Conservation (phyloP, 176 grass and related monocot genomes). For the Juncus effusus region DNA sequence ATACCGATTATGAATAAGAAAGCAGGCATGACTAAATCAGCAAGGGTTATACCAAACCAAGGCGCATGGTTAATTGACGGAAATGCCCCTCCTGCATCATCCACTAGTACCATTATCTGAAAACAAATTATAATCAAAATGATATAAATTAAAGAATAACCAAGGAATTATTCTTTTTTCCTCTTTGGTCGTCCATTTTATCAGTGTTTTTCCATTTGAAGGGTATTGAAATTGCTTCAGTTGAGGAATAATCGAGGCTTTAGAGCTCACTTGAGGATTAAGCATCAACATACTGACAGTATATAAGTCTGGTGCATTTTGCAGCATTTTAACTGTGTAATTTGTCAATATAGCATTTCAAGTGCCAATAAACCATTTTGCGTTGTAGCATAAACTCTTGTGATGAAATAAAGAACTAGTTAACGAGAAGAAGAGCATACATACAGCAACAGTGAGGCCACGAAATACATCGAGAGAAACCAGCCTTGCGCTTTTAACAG, state of each 20-base stretch:
- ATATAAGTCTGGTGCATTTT: too few species aligned
- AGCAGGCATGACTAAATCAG: constrained; percentile 89
- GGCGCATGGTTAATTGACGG: constrained; percentile 88
- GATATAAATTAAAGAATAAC: not conserved
- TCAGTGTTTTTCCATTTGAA: too few species aligned
- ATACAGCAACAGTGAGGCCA: constrained; percentile 77
- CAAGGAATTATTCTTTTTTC: too few species aligned
- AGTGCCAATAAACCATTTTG: too few species aligned
- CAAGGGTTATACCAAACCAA: constrained; percentile 87
- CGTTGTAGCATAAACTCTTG: too few species aligned
- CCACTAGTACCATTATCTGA: constrained; percentile 92
- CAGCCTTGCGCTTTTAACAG: constrained; percentile 48
- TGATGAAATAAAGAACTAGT: not conserved
- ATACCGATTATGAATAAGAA: constrained; percentile 95
- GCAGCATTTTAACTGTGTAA: too few species aligned
- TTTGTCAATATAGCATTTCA: too few species aligned
- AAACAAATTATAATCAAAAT: constrained; percentile 1
- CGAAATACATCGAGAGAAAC: constrained; percentile 90
- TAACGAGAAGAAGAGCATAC: not conserved
- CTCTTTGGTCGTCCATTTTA: too few species aligned
- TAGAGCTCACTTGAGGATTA: too few species aligned
- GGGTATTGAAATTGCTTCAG: too few species aligned
- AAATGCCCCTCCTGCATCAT: constrained; percentile 85
- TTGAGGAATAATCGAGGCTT: too few species aligned
- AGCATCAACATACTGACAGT: too few species aligned